A percentile compares a stretch with the other conserved stretches of the same genome.
Evolutionary conservation across 805 yeast species (phyloP).

Genomic region (Ogataea zsoltii): DNA sequence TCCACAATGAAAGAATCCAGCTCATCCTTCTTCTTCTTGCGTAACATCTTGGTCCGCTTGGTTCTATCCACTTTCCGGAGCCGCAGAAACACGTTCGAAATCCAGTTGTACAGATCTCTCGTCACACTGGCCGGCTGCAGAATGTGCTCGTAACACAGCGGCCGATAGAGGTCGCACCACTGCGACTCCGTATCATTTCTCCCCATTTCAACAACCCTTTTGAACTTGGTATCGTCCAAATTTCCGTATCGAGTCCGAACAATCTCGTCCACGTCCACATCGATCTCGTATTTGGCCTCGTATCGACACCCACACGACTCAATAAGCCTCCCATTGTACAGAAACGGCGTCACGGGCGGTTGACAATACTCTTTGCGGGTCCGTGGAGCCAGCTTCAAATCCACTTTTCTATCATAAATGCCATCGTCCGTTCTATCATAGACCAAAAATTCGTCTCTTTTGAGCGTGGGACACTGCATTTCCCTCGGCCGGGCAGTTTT

Average conservation of each 20-base stretch:
- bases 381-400: neutral
- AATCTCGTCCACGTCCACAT: conserved; percentile 3
- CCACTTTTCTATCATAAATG: neutral
- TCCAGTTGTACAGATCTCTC: conserved; percentile 39
- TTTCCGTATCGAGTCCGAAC: conserved; percentile 7
- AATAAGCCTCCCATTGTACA: neutral
- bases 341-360: too few relatives aligned
- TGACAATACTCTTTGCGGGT: too few relatives aligned
- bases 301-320: neutral
- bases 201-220: conserved; percentile 3
- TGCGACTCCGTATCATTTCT: conserved; percentile 18
- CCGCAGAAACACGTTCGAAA: conserved; percentile 39
- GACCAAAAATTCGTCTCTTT: conserved; percentile 37
- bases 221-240: conserved; percentile 8
- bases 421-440: conserved; percentile 21
- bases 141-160: conserved; percentile 36
- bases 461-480: conserved; percentile 36
- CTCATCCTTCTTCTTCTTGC: conserved; percentile 19
- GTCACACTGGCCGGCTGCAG: conserved; percentile 33
- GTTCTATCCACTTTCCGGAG: conserved; percentile 30
- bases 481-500: conserved; percentile 18
- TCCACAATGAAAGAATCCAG: conserved; percentile 42
- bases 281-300: neutral
- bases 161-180: conserved; percentile 50
- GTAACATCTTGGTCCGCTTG: conserved; percentile 26